Base-by-base conservation (phyloP, 2,329 filamentous ascomycete species). In the Cercospora sojina region DNA sequence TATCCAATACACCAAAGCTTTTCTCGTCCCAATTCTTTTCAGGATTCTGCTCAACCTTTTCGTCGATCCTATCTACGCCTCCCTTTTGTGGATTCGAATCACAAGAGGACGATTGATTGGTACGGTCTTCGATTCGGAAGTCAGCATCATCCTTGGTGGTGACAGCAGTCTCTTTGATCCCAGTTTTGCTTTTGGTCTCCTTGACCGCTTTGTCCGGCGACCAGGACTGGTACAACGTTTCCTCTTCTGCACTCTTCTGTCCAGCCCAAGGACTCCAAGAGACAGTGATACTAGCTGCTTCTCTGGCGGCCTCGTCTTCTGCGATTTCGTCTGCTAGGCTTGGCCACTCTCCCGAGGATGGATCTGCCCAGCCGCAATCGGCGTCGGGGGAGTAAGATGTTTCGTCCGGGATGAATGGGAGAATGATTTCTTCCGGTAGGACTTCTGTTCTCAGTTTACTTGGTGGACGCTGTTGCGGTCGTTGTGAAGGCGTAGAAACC, bases 401-500 rank as follows among this genome's bases (percentile, higher is more conserved):
- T 35, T 65, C 23, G n/a, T 43, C 16, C 56, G 43, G 38, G 8
- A 27, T 3, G 4, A 27, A 27, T 13, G n/a, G 23, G 23, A 55
- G 23, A 13, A 65, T 41, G 3, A 75, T 66, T 47, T 75, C 73
- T 27, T 75, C 73, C 8, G 68, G 59, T 41, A 31, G 59, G 18
- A 76, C 67, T 58, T 75, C 73, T 9, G 31, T 23, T 27, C 65
- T 64, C 31, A 73, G 71, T 9, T 67, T 47, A 61, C 72, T 72
- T 8, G 59, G 61, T 18, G 58, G 32, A 12, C n/a, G 53, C n/a
- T 18, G 1, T 18, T 18, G 38, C 16, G 38, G 32, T 35, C 32
- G 32, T 35, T 13, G 32, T 35, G 32, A 16, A 13, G 12, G 32
- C 10, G 32, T 35, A 4, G 32, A 16, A 4, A 4, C 32, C 2